Conservation (phyloP, 345 rosid genomes). For the Lumnitzera littorea region DNA sequence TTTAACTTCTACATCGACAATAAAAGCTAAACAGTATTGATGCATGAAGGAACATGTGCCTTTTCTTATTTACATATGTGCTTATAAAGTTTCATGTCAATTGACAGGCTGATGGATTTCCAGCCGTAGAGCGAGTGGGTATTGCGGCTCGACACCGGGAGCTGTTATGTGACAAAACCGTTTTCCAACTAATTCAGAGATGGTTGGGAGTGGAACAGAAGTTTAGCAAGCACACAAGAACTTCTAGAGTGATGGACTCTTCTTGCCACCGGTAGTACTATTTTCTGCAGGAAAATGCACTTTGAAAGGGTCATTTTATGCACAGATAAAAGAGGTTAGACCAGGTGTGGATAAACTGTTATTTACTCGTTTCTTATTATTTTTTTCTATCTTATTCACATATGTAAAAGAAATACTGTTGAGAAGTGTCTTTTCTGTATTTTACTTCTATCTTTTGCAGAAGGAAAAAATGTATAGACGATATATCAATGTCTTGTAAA, state of each 20-base stretch:
- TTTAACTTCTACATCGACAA: too few species aligned
- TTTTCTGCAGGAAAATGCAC: too few species aligned
- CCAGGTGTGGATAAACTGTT: neutral
- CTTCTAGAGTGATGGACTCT: constrained; percentile 38
- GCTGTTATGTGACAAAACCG: constrained; percentile 42
- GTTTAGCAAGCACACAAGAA: constrained; percentile 19
- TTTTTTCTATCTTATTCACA: too few species aligned
- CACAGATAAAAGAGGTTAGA: too few species aligned
- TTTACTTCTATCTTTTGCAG: too few species aligned
- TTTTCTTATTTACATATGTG: neutral
- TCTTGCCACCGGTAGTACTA: constrained; percentile 1
- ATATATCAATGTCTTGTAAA: too few species aligned
- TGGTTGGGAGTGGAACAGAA: constrained; percentile 65
- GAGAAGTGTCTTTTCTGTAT: too few species aligned
- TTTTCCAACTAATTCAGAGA: constrained; percentile 42
- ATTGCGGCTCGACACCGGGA: constrained; percentile 55
- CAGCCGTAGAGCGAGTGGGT: constrained; percentile 59
- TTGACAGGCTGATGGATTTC: constrained; percentile 57
- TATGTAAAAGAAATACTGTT: too few species aligned
- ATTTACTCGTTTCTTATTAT: too few species aligned
- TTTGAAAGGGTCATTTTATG: too few species aligned
- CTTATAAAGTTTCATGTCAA: neutral
- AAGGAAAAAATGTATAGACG: too few species aligned
- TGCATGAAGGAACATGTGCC: neutral
- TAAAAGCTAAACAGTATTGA: too few species aligned